Base-by-base conservation (phyloP, 108 stramenopile genomes). In the Bacterosira constricta region DNA sequence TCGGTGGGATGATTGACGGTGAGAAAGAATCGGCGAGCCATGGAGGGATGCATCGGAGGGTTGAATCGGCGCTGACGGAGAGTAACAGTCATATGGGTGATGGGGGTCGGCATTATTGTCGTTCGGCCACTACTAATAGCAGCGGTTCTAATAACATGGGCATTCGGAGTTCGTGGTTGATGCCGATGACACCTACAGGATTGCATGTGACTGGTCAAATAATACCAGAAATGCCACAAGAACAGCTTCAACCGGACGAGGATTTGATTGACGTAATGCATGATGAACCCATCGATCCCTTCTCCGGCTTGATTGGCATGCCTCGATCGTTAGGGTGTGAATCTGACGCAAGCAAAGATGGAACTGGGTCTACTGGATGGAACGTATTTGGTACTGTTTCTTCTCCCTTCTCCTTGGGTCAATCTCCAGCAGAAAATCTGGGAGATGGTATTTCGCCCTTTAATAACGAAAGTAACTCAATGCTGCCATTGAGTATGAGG, bases 281-380 rank as follows among this genome's bases (percentile, higher is more conserved):
- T 18, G 55, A 56, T 17, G 55, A 56, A 34, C 55, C 35, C 0
- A 18, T 34, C 34, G 55, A 56, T 56, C 55, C 55, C n/a, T 56
- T 56, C 32, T 56, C 55, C n/a, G 55, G 55, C n/a, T 21, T 56
- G 6, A 38, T 56, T 5, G 55, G 55, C n/a, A 56, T 56, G 55
- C 55, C 55, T 4, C 55, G 1, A 20, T 56, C 55, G 55, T 7
- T 56, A 3, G 55, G 32, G 2, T 56, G 34, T 20, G 31, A 32
- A 12, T 56, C 35, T 32, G 55, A 56, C 26, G 17, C 26, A 1
- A 25, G 47, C 23, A n/a, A n/a, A n/a, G n/a, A n/a, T n/a, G n/a
- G n/a, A n/a, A n/a, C n/a, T n/a, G n/a, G n/a, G n/a, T n/a, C n/a
- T n/a, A n/a, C n/a, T n/a, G n/a, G n/a, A n/a, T n/a, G n/a, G n/a